These are phyloP conservation scores for Sclerotinia sclerotiorum DNA, from an alignment of 2,329 filamentous ascomycete genomes.

Conservation along the genomic window DNA sequence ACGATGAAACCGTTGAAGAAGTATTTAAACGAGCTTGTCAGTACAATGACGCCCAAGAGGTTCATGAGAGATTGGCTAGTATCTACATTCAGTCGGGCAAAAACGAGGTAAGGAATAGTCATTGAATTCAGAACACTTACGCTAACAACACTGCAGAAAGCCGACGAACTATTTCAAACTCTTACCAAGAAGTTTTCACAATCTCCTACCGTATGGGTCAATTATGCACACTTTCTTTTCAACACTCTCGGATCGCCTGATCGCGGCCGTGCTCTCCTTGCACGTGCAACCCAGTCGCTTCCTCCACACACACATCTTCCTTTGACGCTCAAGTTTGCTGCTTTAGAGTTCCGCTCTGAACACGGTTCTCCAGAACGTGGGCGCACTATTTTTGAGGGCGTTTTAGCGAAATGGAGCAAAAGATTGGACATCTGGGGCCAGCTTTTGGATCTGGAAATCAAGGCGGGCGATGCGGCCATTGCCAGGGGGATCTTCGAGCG, in stretches of 20 bases:
- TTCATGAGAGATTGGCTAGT: slow-evolving; percentile 84
- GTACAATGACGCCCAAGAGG: slow-evolving; percentile 87
- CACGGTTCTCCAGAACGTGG: slow-evolving; percentile 86
- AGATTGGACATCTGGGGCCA: slow-evolving; percentile 92
- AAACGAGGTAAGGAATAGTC: slow-evolving; percentile 63
- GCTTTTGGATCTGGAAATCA: slow-evolving; percentile 79
- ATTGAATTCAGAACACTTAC: not conserved
- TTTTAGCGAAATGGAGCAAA: slow-evolving; percentile 82
- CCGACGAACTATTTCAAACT: slow-evolving; percentile 80
- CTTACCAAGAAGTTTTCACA: slow-evolving; percentile 86
- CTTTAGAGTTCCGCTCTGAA: slow-evolving; percentile 83
- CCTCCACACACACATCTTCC: slow-evolving; percentile 63
- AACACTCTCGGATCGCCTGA: slow-evolving; percentile 67
- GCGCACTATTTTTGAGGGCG: slow-evolving; percentile 88
- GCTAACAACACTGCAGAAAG: slow-evolving; percentile 60
- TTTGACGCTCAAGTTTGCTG: slow-evolving; percentile 83
- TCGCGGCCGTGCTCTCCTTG: slow-evolving; percentile 74
- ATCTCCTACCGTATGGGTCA: slow-evolving; percentile 80
- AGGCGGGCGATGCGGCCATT: slow-evolving; percentile 55
- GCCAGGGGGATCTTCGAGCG: slow-evolving; percentile 81
- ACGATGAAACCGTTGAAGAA: slow-evolving; percentile 76
- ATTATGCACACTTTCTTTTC: slow-evolving; percentile 93
- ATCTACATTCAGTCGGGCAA: slow-evolving; percentile 94
- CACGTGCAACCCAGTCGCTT: slow-evolving; percentile 82
- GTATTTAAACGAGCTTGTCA: slow-evolving; percentile 91